Percentiles rank a stretch among this genome's conserved stretches.
phyloP scores from a whole-genome alignment of 2,329 filamentous ascomycete species.

The Dryadomyces quercivorus region DNA sequence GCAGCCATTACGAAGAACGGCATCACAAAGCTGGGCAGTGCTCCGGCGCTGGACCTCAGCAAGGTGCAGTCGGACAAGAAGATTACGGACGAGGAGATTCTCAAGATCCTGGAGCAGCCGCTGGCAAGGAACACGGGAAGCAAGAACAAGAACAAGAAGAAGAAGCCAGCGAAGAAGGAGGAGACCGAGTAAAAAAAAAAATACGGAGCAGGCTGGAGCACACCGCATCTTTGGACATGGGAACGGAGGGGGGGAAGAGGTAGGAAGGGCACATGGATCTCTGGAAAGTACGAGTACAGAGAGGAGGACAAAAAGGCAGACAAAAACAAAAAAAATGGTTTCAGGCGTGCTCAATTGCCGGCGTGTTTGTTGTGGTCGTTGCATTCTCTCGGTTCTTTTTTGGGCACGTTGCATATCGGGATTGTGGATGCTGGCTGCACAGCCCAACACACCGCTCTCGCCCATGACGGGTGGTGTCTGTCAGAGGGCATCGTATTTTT shows the following conservation, averaged over 20 bases:
- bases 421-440: background rate
- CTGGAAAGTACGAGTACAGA: background rate
- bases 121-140: conserved; percentile 69
- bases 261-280: background rate
- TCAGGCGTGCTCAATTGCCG: background rate
- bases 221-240: background rate
- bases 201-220: background rate
- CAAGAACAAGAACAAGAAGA: conserved; percentile 84
- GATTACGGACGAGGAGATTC: conserved; percentile 88
- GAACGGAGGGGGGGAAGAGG: conserved; percentile 14
- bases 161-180: conserved; percentile 38
- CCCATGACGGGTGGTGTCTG: no score
- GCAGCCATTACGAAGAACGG: conserved; percentile 96
- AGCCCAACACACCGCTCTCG: background rate
- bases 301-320: background rate
- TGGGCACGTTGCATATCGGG: background rate
- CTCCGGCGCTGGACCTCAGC: conserved; percentile 62
- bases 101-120: conserved; percentile 87
- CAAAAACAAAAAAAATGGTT: background rate
- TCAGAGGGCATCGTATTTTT: background rate
- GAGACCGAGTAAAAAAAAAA: conserved; percentile 13
- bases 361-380: background rate
- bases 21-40: conserved; percentile 69
- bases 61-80: conserved; percentile 95
- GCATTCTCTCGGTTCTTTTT: background rate